phyloP scores from a whole-genome alignment of 2,329 filamentous ascomycete species.

The Cadophora sp. region DNA sequence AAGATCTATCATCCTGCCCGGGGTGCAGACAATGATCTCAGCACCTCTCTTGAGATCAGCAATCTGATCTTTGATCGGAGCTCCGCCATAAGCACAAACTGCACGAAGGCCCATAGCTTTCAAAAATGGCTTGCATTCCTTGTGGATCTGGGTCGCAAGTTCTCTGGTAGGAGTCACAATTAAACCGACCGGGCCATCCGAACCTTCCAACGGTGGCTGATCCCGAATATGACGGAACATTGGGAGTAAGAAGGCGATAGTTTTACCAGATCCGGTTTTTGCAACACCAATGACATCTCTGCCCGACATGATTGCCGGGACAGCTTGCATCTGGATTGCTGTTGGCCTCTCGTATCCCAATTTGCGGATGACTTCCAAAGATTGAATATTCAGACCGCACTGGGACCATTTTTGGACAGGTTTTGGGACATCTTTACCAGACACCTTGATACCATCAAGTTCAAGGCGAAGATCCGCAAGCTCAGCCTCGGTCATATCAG shows the following conservation, averaged over 20 bases:
- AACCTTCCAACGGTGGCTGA: slow-evolving; percentile 79
- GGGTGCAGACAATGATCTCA: slow-evolving; percentile 94
- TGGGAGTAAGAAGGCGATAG: slow-evolving; percentile 90
- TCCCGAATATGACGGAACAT: slow-evolving; percentile 99
- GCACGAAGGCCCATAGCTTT: slow-evolving; percentile 85
- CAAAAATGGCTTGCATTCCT: slow-evolving; percentile 92
- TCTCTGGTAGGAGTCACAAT: slow-evolving; percentile 96
- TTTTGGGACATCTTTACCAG: slow-evolving; percentile 86
- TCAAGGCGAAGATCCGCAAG: slow-evolving; percentile 82
- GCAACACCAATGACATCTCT: slow-evolving; percentile 95
- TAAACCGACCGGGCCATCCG: slow-evolving; percentile 86
- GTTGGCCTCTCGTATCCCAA: slow-evolving; percentile 89
- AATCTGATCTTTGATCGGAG: slow-evolving; percentile 97
- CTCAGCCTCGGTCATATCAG: slow-evolving; percentile 84
- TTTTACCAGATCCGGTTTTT: slow-evolving; percentile 98
- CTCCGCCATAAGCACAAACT: slow-evolving; percentile 93
- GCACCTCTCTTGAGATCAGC: slow-evolving; percentile 94
- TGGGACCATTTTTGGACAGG: slow-evolving; percentile 97
- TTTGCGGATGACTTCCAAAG: slow-evolving; percentile 81
- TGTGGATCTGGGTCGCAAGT: slow-evolving; percentile 90
- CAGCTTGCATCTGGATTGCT: slow-evolving; percentile 92
- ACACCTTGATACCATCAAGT: slow-evolving; percentile 93
- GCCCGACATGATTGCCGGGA: slow-evolving; percentile 95
- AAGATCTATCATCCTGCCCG: slow-evolving; percentile 94
- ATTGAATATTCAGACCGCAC: slow-evolving; percentile 86